Conservation (phyloP, 805 yeast genomes). For the Ogataea minuta region DNA sequence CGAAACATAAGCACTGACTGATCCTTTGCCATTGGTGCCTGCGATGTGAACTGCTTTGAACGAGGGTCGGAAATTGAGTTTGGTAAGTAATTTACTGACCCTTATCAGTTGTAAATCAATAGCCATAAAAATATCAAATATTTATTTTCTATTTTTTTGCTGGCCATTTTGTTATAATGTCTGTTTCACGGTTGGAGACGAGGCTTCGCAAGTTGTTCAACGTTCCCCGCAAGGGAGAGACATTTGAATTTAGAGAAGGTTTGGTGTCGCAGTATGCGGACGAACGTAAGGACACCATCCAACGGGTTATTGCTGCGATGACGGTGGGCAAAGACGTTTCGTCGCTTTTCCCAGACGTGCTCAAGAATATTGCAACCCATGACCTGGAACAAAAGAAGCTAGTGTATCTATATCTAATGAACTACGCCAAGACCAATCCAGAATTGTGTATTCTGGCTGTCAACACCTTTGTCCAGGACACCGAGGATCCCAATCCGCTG, state of each 20-base stretch:
- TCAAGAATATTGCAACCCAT: constrained; percentile 94
- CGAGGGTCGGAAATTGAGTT: constrained; percentile 68
- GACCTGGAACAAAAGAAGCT: constrained; percentile 95
- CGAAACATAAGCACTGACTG: constrained; percentile 79
- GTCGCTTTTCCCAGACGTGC: constrained; percentile 88
- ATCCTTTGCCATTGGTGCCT: constrained; percentile 97
- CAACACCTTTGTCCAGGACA: constrained; percentile 91
- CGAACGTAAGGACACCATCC: constrained; percentile 95
- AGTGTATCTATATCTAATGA: constrained; percentile 92
- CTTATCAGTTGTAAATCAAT: constrained; percentile 61
- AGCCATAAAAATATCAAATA: constrained; percentile 34
- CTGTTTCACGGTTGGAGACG: constrained; percentile 41
- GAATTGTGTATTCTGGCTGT: constrained; percentile 95
- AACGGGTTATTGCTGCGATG: constrained; percentile 96
- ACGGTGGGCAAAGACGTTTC: constrained; percentile 97
- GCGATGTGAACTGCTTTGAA: constrained; percentile 84
- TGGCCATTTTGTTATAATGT: constrained; percentile 12
- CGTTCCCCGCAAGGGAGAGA: constrained; percentile 65
- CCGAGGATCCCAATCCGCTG: constrained; percentile 95
- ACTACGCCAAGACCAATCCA: constrained; percentile 95
- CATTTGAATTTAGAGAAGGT: constrained; percentile 87
- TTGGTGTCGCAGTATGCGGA: constrained; percentile 92
- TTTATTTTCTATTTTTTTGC: constrained; percentile 5
- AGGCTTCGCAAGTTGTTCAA: constrained; percentile 56
- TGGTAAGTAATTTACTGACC: constrained; percentile 42